Evolutionary conservation across 495 filamentous ascomycete species (phyloP).

Genomic region (Penicillium simplicissimum): DNA sequence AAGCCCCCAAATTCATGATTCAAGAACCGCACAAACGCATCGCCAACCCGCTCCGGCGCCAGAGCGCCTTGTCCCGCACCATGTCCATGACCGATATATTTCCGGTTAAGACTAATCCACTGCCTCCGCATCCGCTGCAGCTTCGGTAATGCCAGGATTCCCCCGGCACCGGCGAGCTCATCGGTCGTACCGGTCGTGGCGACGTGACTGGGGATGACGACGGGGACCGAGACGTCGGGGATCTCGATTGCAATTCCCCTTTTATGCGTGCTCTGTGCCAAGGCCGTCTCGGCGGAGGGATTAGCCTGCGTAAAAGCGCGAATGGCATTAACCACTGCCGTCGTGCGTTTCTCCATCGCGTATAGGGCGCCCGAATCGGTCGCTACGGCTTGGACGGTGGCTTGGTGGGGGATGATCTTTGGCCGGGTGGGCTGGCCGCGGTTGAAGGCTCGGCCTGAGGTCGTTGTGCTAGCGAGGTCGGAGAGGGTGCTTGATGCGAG

Average conservation of each 20-base stretch:
- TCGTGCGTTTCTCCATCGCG: constrained; percentile 79
- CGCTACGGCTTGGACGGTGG: constrained; percentile 69
- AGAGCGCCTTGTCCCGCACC: constrained; percentile 32
- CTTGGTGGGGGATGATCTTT: constrained; percentile 72
- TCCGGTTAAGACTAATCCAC: constrained; percentile 77
- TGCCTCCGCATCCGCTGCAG: constrained; percentile 82
- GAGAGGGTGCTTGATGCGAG: constrained; percentile 31
- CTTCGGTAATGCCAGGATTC: constrained; percentile 66
- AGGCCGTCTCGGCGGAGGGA: constrained; percentile 41
- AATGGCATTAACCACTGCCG: constrained; percentile 76
- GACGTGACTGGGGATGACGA: constrained; percentile 54
- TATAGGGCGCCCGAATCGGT: constrained; percentile 79
- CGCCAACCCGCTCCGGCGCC: constrained; percentile 36
- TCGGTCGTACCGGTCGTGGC: constrained; percentile 42
- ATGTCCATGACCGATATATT: constrained; percentile 38
- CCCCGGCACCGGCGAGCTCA: constrained; percentile 47
- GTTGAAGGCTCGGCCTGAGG: constrained; percentile 19
- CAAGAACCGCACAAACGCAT: constrained; percentile 52
- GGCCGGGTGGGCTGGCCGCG: constrained; percentile 24
- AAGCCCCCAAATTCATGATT: constrained; percentile 44
- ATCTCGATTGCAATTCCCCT: constrained; percentile 43
- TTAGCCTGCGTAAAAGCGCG: constrained; percentile 55
- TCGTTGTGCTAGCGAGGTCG: constrained; percentile 36
- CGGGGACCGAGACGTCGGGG: constrained; percentile 40
- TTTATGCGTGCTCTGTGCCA: constrained; percentile 47